Percentiles rank a stretch among this genome's conserved stretches.
Evolutionary conservation across 2,329 filamentous ascomycete species (phyloP).

Genomic region (Colletotrichum lini): DNA sequence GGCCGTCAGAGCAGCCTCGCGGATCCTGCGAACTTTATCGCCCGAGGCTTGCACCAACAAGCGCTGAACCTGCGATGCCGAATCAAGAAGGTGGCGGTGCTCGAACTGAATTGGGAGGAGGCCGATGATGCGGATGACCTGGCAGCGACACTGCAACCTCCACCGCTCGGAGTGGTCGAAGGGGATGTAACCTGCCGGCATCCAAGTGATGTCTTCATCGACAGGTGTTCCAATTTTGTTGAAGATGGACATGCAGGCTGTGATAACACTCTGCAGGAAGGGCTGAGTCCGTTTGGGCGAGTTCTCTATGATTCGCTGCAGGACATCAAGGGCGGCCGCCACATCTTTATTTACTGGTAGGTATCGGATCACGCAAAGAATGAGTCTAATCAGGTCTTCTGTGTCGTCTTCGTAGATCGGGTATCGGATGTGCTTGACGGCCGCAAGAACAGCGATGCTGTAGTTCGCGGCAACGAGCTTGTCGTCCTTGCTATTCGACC

Average conservation of each 20-base stretch:
- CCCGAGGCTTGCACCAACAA: constrained; percentile 67
- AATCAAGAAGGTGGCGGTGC: constrained; percentile 60
- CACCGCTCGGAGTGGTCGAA: constrained; percentile 27
- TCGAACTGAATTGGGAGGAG: constrained; percentile 65
- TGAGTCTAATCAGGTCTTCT: constrained; percentile 62
- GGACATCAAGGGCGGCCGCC: constrained; percentile 62
- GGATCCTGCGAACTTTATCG: constrained; percentile 66
- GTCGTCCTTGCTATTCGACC: constrained; percentile 46
- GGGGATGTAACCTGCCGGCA: constrained; percentile 48
- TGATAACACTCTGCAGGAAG: constrained; percentile 65
- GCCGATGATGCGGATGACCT: constrained; percentile 63
- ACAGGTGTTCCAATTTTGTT: constrained; percentile 2
- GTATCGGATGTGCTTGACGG: constrained; percentile 65
- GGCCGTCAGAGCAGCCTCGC: constrained; percentile 64
- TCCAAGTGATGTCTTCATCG: constrained; percentile 48
- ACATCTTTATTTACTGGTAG: constrained; percentile 60
- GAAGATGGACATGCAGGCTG: constrained; percentile 58
- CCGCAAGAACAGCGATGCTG: constrained; percentile 63
- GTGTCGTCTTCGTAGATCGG: constrained; percentile 67
- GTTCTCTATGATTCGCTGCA: constrained; percentile 63
- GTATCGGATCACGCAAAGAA: constrained; percentile 62
- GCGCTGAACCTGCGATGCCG: constrained; percentile 60
- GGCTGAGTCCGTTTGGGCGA: constrained; percentile 61
- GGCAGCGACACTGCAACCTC: constrained; percentile 57
- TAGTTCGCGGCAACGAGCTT: constrained; percentile 55